Evolutionary conservation across 2,329 filamentous ascomycete species (phyloP).

Genomic region (Fusarium veterinarium): DNA sequence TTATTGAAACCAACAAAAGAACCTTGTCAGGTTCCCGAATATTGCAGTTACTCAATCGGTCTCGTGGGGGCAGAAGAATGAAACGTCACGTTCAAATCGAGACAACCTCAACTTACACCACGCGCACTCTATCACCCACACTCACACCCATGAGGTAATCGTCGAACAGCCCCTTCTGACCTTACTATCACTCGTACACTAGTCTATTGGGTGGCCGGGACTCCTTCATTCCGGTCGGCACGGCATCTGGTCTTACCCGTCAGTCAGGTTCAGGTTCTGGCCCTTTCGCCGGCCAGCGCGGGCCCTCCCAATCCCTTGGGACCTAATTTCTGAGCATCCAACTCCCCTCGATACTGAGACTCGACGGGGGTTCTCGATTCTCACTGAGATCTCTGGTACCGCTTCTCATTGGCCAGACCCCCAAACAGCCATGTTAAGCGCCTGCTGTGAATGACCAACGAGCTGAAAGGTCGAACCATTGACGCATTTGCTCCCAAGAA

Average conservation of each 20-base stretch:
- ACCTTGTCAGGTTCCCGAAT: conserved; percentile 12
- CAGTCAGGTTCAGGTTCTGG: neutral
- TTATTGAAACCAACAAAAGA: conserved; percentile 7
- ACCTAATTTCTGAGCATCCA: conserved; percentile 33
- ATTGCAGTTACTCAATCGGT: neutral
- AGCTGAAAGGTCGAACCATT: neutral
- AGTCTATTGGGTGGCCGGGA: conserved; percentile 17
- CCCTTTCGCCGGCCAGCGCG: conserved; percentile 21
- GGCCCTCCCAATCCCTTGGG: conserved; percentile 34
- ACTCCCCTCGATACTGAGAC: conserved; percentile 3
- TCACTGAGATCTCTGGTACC: conserved; percentile 44
- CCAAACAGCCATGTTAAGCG: conserved; percentile 2
- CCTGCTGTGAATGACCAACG: conserved; percentile 2
- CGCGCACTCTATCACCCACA: neutral
- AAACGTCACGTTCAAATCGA: conserved; percentile 33
- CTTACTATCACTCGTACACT: neutral
- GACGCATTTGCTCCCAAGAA: neutral
- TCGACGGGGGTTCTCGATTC: conserved; percentile 29
- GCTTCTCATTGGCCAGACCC: conserved; percentile 29
- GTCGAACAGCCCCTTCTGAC: conserved; percentile 2
- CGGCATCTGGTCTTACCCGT: conserved; percentile 14
- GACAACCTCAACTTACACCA: conserved; percentile 24
- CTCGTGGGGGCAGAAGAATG: conserved; percentile 35
- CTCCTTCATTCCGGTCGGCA: conserved; percentile 22
- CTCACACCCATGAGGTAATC: conserved; percentile 9